These are phyloP conservation scores for Calonectria naviculata DNA, from an alignment of 2,329 filamentous ascomycete genomes.

Conservation along the genomic window DNA sequence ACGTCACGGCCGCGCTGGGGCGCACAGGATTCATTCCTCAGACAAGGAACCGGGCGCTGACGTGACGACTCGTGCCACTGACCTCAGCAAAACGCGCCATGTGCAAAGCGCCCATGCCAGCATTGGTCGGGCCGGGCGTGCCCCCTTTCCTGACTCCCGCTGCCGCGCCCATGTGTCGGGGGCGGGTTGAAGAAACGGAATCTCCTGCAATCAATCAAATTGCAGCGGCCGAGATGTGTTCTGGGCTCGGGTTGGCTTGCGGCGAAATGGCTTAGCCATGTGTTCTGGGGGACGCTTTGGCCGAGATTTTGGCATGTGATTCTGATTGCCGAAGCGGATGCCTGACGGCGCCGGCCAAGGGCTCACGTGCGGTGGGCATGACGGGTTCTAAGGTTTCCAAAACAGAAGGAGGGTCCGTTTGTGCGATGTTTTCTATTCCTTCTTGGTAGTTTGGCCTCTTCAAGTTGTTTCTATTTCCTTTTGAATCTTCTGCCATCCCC, in stretches of 20 bases:
- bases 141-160: background rate
- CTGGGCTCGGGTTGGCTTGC: background rate
- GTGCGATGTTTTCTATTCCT: background rate
- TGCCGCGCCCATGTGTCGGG: background rate
- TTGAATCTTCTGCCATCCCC: background rate
- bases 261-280: background rate
- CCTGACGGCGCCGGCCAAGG: slow-evolving; percentile 31
- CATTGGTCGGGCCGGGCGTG: background rate
- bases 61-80: background rate
- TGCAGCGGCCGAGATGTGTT: background rate
- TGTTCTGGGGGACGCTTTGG: background rate
- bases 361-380: slow-evolving; percentile 35
- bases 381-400: slow-evolving; percentile 2
- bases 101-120: background rate
- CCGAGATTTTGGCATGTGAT: slow-evolving; percentile 41
- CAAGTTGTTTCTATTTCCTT: background rate
- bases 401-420: background rate
- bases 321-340: slow-evolving; percentile 34
- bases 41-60: background rate
- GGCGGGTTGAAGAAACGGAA: too few relatives aligned
- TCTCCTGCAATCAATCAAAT: background rate
- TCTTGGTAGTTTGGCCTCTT: background rate
- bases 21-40: background rate
- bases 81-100: background rate
- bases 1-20: background rate